phyloP scores from a whole-genome alignment of 805 yeast genomes.

The Candida lessepsii region DNA sequence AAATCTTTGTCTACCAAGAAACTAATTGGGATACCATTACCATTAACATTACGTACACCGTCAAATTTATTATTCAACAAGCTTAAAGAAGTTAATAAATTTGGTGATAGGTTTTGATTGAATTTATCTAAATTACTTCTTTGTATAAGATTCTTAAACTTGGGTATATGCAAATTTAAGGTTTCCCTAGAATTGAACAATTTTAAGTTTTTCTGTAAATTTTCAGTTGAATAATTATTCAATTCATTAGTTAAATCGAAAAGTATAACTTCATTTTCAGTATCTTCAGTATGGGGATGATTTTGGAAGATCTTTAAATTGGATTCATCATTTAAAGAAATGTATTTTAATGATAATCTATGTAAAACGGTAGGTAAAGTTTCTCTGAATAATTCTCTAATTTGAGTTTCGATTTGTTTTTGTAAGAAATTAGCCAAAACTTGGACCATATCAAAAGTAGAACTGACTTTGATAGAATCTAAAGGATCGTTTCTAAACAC shows the following conservation, averaged over 20 bases:
- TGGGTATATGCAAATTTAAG: slow-evolving; percentile 63
- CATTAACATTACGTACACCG: slow-evolving; percentile 18
- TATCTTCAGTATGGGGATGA: slow-evolving; percentile 8
- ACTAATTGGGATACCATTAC: slow-evolving; percentile 42
- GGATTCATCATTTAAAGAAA: slow-evolving; percentile 9
- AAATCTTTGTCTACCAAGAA: slow-evolving; percentile 29
- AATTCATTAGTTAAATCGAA: slow-evolving; percentile 57
- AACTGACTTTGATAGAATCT: slow-evolving; percentile 75
- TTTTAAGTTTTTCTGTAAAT: slow-evolving; percentile 30
- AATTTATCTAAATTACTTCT: slow-evolving; percentile 49
- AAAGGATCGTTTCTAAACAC: slow-evolving; percentile 89
- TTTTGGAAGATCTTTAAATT: slow-evolving; percentile 4
- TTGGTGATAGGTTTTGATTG: slow-evolving; percentile 39
- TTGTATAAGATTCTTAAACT: slow-evolving; percentile 56
- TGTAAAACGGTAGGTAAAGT: slow-evolving; percentile 80
- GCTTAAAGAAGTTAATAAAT: slow-evolving; percentile 35
- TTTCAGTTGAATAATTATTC: slow-evolving; percentile 53
- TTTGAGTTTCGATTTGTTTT: slow-evolving; percentile 76
- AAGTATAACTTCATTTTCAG: slow-evolving; percentile 39
- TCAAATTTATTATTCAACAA: slow-evolving; percentile 30
- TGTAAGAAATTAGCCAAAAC: slow-evolving; percentile 83
- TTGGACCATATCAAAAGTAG: slow-evolving; percentile 83
- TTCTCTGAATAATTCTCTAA: slow-evolving; percentile 77
- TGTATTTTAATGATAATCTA: slow-evolving; percentile 63
- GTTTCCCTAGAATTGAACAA: slow-evolving; percentile 78